Evolutionary conservation across 1,139 yeast species (phyloP), one percentile per base, ranked within the genome.

Genomic region (Taphrina confusa): DNA sequence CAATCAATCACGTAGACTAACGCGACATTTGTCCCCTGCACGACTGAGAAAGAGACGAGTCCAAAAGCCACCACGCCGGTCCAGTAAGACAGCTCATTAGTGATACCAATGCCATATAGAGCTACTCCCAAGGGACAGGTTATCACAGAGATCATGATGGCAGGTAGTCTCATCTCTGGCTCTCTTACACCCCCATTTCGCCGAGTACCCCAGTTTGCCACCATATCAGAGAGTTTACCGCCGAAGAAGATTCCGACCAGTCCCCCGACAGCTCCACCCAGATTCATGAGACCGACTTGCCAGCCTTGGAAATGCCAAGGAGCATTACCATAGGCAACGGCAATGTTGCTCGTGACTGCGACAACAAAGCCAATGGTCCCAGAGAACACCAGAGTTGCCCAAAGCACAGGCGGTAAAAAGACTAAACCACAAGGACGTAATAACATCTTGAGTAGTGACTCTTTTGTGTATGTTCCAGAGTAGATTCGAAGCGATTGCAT

Each of bases 161-260:
- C 46, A 14, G 27, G 27, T 12, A 40, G 12, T 8, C 46, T 11
- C 46, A 40, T 40, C 30, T 40, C 46, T n/a, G 46, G 46, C 28
- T 40, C 30, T n/a, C 39, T 16, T n/a, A 34, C 16, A 20, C 39
- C 39, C 9, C 39, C 39, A 6, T 34, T 34, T 12, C 39, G 39
- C 6, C 39, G 39, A 9, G 39, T 34, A n/a, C 39, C 39, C 46
- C 46, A 40, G 12, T 40, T 40, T 12, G 46, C 46, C 11, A 40
- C 30, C 14, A 40, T 22, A 28, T 40, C 46, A 9, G 30, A 22
- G n/a, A 25, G 12, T 5, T 12, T 11, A 16, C 46, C 46, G 11
- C 30, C 46, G 25, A 40, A 40, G 27, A 25, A 22, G 5, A 22
- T 25, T 20, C 46, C 46, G 6, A 40, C 16, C 11, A 40, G 46